These are phyloP conservation scores for Lactifluus subvellereus DNA, from an alignment of 768 basidiomycete species.

Conservation along the genomic window DNA sequence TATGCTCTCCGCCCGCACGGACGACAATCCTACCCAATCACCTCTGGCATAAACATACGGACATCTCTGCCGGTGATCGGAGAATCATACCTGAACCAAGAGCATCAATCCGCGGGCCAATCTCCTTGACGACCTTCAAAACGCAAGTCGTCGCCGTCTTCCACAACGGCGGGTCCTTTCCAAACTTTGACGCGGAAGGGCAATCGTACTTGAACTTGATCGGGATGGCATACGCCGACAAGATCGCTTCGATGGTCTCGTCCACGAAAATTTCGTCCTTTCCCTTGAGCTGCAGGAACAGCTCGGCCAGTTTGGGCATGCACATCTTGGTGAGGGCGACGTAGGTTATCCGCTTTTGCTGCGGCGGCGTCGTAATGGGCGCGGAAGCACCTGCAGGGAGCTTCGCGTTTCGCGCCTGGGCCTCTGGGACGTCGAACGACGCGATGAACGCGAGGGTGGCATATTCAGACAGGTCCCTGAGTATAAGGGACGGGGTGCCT, in stretches of 20 bases:
- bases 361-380: conserved; percentile 33
- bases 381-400: conserved; percentile 18
- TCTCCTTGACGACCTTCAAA: conserved; percentile 66
- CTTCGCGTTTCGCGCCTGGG: conserved; percentile 14
- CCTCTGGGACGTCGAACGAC: conserved; percentile 52
- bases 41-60: conserved; percentile 20
- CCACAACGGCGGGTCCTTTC: conserved; percentile 86
- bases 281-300: conserved; percentile 64
- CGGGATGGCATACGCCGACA: conserved; percentile 82
- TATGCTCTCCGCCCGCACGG: conserved; percentile 68
- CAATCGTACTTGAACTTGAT: conserved; percentile 95
- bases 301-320: conserved; percentile 79
- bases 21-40: conserved; percentile 43
- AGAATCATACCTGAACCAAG: conserved; percentile 42
- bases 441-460: conserved; percentile 83
- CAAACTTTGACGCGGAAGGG: conserved; percentile 81
- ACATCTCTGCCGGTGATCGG: background rate
- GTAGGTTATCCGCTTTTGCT: conserved; percentile 73
- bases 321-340: conserved; percentile 83
- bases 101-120: conserved; percentile 44
- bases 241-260: conserved; percentile 78
- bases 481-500: conserved; percentile 64
- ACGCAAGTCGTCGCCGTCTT: conserved; percentile 87
- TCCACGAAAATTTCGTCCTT: conserved; percentile 61
- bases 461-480: conserved; percentile 82